Conservation (phyloP, 768 basidiomycete species). For the Pulveroboletus sp. region DNA sequence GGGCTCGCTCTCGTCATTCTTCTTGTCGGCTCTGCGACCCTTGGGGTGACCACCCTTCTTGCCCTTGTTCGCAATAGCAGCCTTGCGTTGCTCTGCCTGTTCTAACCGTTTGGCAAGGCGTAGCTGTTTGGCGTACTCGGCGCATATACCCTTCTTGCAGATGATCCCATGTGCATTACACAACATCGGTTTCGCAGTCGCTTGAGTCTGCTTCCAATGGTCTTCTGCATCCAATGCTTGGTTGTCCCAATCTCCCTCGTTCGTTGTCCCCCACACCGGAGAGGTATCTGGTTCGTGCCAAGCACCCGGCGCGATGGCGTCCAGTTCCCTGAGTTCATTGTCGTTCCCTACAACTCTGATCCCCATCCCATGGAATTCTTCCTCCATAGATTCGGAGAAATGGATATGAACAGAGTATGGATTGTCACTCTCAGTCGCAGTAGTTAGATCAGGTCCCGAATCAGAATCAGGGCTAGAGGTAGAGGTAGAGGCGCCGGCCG, state of each 20-base stretch:
- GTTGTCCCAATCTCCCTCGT: conserved; percentile 10
- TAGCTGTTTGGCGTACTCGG: conserved; percentile 28
- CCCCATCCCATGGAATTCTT: conserved; percentile 25
- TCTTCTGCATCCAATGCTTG: conserved; percentile 20
- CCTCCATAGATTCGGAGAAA: conserved; percentile 27
- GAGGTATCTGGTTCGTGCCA: conserved; percentile 11
- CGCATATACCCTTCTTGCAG: conserved; percentile 36
- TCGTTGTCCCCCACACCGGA: conserved; percentile 2
- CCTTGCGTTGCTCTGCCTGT: conserved; percentile 17
- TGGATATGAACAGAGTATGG: conserved; percentile 17
- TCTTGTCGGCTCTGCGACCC: conserved; percentile 9
- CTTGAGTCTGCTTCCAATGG: conserved; percentile 15
- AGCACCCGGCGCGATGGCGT: conserved; percentile 21
- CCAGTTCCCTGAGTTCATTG: conserved; percentile 15
- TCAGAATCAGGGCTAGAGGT: conserved; percentile 27
- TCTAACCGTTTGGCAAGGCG: conserved; percentile 15
- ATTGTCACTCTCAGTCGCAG: conserved; percentile 23
- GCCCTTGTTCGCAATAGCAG: conserved; percentile 10
- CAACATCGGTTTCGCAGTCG: conserved; percentile 7
- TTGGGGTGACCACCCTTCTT: conserved; percentile 20
- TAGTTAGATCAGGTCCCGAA: conserved; percentile 20
- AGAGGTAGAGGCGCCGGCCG: conserved; percentile 13
- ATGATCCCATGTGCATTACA: conserved; percentile 32
- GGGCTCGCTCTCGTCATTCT: background rate
- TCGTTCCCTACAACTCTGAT: conserved; percentile 15